phyloP scores from a whole-genome alignment of 306 rosid species.

The Gastrolobium villosum region DNA sequence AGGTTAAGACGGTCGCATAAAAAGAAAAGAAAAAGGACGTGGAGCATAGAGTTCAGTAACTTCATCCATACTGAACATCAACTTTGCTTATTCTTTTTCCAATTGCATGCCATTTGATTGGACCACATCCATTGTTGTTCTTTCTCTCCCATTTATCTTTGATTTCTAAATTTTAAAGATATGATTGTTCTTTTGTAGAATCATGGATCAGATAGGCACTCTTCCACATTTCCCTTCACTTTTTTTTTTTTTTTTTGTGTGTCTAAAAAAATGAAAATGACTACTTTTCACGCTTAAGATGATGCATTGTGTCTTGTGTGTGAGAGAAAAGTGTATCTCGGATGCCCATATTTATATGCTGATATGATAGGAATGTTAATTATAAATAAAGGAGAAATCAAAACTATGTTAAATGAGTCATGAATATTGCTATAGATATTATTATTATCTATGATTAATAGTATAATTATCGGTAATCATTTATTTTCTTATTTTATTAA shows the following conservation, averaged over 20 bases:
- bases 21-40: neutral
- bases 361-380: too few species aligned
- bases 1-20: neutral
- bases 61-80: constrained; percentile 37
- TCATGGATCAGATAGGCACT: neutral
- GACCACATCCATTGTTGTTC: constrained; percentile 49
- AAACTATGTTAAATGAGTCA: too few species aligned
- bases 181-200: neutral
- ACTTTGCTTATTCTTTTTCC: constrained; percentile 55
- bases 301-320: neutral
- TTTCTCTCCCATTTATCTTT: neutral
- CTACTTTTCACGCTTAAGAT: neutral
- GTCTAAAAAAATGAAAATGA: neutral
- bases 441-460: too few species aligned
- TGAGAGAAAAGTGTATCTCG: neutral
- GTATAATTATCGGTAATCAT: too few species aligned
- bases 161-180: neutral
- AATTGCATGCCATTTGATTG: constrained; percentile 42
- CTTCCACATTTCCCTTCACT: neutral
- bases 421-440: too few species aligned
- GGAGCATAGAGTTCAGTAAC: constrained; percentile 31
- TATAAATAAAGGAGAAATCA: too few species aligned
- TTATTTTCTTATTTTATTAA: too few species aligned
- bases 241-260: neutral
- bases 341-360: too few species aligned